Evolutionary conservation across 2,329 filamentous ascomycete genomes (phyloP), one percentile per base, ranked within the genome.

Genomic region (Cladosporium sp.): DNA sequence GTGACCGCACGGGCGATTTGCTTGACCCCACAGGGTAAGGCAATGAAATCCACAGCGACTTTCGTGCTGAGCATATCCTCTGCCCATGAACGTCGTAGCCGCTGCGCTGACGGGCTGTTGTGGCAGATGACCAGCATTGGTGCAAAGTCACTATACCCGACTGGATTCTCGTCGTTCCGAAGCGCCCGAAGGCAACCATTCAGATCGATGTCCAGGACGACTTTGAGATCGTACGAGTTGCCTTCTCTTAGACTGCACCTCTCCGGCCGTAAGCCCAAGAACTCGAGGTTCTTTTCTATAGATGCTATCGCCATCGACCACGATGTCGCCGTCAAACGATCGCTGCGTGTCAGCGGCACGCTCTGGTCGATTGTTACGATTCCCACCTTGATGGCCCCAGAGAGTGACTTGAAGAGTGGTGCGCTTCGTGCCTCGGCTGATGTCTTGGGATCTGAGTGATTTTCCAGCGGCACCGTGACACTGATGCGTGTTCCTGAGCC

Each of bases 1-100:
- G 30, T 13, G 11, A 63, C 3, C 67, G 71, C 8, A 73, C 68
- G 30, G 34, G 57, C 32, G 8, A 57, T 14, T 13, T 57, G 28
- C 1, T 36, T 34, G 10, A 57, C 28, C 0, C 53, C 53, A 25
- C 53, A 57, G 21, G 49, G 30, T 3, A 57, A n/a, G 5, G 53
- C 53, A n/a, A 57, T 36, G 11, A 36, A 57, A 10, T 36, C 53
- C 28, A 25, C 53, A 14, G 53, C 32, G 1, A 57, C 18, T 1
- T 25, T n/a, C 5, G 30, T 21, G 30, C 30, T 57, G n/a, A 57
- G 6, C 14, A 10, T 3, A 7, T 57, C 53, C 3, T 23, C 18
- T 18, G 28, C 28, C 53, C 53, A 57, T 8, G 30, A 8, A 16
- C 53, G 53, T 7, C 53, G n/a, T 1, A 36, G 1, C 4, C 13